phyloP scores from a whole-genome alignment of 2,329 filamentous ascomycete species.

The Fusarium mundagurra region DNA sequence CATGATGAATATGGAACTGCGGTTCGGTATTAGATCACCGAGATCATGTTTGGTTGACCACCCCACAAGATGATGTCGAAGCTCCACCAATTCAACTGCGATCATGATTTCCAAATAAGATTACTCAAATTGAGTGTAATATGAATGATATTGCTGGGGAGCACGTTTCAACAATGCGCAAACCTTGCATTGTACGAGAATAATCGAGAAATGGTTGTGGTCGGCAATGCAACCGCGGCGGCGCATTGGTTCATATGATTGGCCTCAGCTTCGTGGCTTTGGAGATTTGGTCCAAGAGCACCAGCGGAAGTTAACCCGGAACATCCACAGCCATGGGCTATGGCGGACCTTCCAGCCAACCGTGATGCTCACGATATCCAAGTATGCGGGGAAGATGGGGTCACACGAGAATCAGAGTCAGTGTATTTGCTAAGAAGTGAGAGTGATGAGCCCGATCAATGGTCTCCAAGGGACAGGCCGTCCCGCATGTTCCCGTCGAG shows the following conservation, averaged over 20 bases:
- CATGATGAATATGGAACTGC: constrained; percentile 15
- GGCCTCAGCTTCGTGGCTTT: constrained; percentile 14
- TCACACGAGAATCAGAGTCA: constrained; percentile 42
- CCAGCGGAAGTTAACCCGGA: constrained; percentile 13
- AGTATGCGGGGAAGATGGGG: constrained; percentile 43
- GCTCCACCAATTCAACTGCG: constrained; percentile 19
- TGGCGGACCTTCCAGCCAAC: constrained; percentile 33
- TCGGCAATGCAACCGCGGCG: constrained; percentile 23
- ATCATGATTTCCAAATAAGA: constrained; percentile 28
- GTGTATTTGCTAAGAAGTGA: constrained; percentile 27
- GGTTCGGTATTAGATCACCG: constrained; percentile 36
- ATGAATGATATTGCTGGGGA: constrained; percentile 2
- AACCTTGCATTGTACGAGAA: constrained; percentile 4
- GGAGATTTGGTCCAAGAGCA: constrained; percentile 2
- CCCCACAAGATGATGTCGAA: constrained; percentile 29
- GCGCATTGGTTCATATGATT: constrained; percentile 24
- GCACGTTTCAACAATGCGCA: constrained; percentile 14
- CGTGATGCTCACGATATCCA: constrained; percentile 38
- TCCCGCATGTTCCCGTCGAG: constrained; percentile 48
- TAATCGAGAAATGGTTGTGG: constrained; percentile 27
- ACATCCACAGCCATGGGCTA: constrained; percentile 29
- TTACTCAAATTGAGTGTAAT: constrained; percentile 1
- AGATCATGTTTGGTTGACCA: constrained; percentile 14
- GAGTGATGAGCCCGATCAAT: constrained; percentile 33
- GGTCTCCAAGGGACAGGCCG: constrained; percentile 27